Conservation (phyloP, 2,329 filamentous ascomycete species). For the Arthrobotrys megalospora region DNA sequence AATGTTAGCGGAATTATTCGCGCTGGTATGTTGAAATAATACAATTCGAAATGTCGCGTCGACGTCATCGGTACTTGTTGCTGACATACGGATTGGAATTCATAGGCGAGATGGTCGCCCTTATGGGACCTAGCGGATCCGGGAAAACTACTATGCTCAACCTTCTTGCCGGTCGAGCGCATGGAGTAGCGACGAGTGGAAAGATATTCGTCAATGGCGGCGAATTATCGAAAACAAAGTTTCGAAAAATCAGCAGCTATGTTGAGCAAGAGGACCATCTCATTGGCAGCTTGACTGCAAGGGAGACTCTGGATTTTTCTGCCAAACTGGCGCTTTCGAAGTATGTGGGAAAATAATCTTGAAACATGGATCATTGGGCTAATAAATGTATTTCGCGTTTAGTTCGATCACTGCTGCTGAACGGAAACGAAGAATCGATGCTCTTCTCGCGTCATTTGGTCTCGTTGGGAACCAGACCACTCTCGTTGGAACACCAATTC, state of each 20-base stretch:
- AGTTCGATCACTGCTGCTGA: conserved; percentile 41
- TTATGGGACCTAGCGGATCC: conserved; percentile 81
- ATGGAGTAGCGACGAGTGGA: conserved; percentile 71
- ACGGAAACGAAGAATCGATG: conserved; percentile 68
- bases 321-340: conserved; percentile 76
- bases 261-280: conserved; percentile 91
- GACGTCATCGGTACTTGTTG: not conserved
- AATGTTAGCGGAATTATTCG: conserved; percentile 58
- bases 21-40: conserved; percentile 38
- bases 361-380: conserved; percentile 34
- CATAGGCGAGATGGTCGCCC: conserved; percentile 79
- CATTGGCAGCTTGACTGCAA: conserved; percentile 83
- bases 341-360: conserved; percentile 66
- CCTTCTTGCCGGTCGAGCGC: conserved; percentile 77
- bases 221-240: conserved; percentile 71
- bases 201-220: conserved; percentile 76
- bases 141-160: conserved; percentile 91
- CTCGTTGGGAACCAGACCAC: conserved; percentile 78
- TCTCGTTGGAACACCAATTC: conserved; percentile 84
- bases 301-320: conserved; percentile 84
- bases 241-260: conserved; percentile 79
- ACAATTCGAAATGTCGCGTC: not conserved
- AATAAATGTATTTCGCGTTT: conserved; percentile 3
- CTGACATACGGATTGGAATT: not conserved
- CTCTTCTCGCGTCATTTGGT: conserved; percentile 74